Conservation (phyloP, 2,329 filamentous ascomycete species). For the Trichophyton benhamiae region DNA sequence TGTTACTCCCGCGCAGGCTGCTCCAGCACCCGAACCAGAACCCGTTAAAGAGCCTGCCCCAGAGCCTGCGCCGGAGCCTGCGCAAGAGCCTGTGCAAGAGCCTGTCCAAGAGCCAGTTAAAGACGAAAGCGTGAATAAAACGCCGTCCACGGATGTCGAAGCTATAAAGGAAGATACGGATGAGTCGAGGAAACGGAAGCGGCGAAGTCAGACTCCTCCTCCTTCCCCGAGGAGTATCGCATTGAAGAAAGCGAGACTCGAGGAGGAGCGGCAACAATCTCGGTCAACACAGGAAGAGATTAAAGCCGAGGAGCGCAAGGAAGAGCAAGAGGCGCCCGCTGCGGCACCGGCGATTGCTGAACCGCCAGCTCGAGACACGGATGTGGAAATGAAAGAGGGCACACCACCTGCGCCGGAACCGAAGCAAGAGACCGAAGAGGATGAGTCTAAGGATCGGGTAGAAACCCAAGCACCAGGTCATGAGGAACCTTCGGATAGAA, state of each 20-base stretch:
- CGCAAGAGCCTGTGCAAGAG: slow-evolving; percentile 12
- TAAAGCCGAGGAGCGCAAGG: not conserved
- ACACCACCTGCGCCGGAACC: not conserved
- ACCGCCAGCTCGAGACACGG: not conserved
- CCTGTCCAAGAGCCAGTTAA: slow-evolving; percentile 19
- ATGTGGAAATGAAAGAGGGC: slow-evolving; percentile 4
- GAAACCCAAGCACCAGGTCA: slow-evolving; percentile 5
- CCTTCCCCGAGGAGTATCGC: slow-evolving; percentile 43
- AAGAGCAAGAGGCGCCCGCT: not conserved
- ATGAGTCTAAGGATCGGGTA: slow-evolving; percentile 6
- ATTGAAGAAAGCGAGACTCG: slow-evolving; percentile 44
- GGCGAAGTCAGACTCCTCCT: slow-evolving; percentile 51
- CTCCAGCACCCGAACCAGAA: slow-evolving; percentile 16
- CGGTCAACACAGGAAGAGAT: not conserved
- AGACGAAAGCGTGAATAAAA: slow-evolving; percentile 7
- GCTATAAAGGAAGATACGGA: slow-evolving; percentile 30
- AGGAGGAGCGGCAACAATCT: slow-evolving; percentile 17
- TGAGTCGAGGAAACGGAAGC: slow-evolving; percentile 54
- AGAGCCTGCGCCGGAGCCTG: slow-evolving; percentile 15
- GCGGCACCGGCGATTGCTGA: not conserved
- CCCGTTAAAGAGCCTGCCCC: slow-evolving; percentile 14
- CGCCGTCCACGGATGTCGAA: slow-evolving; percentile 20
- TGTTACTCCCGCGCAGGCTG: slow-evolving; percentile 17
- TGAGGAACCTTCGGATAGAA: slow-evolving; percentile 14
- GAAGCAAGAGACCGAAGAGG: not conserved